These are phyloP conservation scores for Fraxinus cuspidata DNA, from an alignment of 257 asterid species.

Conservation along the genomic window DNA sequence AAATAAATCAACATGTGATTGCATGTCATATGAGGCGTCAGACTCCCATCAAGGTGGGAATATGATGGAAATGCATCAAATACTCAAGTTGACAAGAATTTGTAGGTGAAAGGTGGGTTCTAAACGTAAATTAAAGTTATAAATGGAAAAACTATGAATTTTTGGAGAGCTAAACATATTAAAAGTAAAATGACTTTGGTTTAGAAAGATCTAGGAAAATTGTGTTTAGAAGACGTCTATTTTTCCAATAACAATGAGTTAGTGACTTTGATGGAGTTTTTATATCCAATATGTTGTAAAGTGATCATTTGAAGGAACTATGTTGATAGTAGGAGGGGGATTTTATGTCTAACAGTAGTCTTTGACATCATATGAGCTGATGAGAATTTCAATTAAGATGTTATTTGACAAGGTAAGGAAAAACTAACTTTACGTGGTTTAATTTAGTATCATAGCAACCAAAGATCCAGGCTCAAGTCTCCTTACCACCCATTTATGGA, in stretches of 20 bases:
- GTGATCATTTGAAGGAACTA: background rate
- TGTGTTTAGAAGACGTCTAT: background rate
- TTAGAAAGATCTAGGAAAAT: background rate
- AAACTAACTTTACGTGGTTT: background rate
- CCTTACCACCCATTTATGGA: background rate
- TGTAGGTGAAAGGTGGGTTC: background rate
- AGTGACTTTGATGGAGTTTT: background rate
- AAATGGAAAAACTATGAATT: background rate
- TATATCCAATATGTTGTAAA: background rate
- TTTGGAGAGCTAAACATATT: background rate
- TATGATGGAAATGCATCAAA: background rate
- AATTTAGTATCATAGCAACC: background rate
- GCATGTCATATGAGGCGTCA: background rate
- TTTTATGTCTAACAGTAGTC: background rate
- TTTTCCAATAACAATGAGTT: background rate
- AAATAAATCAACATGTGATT: background rate
- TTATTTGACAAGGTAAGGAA: background rate
- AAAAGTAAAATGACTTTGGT: background rate
- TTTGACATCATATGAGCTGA: background rate
- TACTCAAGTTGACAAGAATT: background rate
- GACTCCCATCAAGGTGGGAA: background rate
- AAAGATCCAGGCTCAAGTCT: background rate
- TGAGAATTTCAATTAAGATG: background rate
- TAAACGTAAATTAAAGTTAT: background rate
- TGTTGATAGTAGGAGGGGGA: background rate